Percentiles rank a stretch among this genome's conserved stretches.
phyloP scores from a whole-genome alignment of 2,329 filamentous ascomycete species.

The Verticillium alfalfae region DNA sequence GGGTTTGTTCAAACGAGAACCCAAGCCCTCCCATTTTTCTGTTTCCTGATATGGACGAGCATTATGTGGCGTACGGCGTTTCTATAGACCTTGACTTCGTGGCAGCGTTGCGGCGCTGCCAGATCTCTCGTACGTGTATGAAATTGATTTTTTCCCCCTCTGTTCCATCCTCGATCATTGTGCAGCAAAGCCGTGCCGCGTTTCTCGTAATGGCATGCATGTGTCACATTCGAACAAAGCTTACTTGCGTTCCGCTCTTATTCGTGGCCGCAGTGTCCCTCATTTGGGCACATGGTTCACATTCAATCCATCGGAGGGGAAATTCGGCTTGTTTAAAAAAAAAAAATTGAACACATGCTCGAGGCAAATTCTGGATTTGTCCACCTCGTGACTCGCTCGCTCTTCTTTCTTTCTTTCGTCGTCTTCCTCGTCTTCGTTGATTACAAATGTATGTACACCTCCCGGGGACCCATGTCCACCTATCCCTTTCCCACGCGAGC shows the following conservation, averaged over 20 bases:
- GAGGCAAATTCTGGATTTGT: background rate
- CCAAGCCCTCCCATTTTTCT: background rate
- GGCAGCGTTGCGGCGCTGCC: background rate
- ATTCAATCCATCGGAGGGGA: background rate
- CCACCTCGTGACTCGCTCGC: background rate
- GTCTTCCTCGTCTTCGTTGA: conserved; percentile 5
- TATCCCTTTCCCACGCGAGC: background rate
- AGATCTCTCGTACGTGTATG: background rate
- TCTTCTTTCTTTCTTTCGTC: background rate
- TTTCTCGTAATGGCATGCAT: too few relatives aligned
- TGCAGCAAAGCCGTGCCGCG: too few relatives aligned
- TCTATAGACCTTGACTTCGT: conserved; percentile 1
- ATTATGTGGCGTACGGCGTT: conserved; percentile 1
- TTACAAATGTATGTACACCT: conserved; percentile 11
- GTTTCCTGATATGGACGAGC: background rate
- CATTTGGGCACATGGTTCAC: too few relatives aligned
- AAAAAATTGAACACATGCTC: background rate
- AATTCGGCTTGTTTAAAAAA: background rate
- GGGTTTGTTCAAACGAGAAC: too few relatives aligned
- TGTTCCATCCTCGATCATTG: too few relatives aligned
- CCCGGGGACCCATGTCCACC: background rate
- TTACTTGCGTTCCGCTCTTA: too few relatives aligned
- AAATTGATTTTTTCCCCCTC: background rate
- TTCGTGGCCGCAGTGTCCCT: too few relatives aligned
- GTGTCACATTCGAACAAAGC: too few relatives aligned